These are phyloP conservation scores for Monilinia fructigena DNA, from an alignment of 2,329 filamentous ascomycete genomes.

Conservation along the genomic window DNA sequence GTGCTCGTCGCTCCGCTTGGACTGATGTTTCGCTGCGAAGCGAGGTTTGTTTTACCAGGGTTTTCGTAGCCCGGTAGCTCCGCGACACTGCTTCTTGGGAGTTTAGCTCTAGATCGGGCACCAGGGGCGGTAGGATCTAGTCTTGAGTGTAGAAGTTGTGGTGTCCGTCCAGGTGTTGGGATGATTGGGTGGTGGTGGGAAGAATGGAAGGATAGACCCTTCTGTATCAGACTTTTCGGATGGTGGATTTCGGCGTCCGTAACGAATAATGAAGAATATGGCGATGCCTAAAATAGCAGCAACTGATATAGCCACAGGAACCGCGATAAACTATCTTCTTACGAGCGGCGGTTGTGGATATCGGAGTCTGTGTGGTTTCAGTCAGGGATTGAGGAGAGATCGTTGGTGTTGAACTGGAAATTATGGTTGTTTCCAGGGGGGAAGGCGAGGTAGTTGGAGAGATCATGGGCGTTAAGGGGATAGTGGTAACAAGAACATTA, in stretches of 20 bases:
- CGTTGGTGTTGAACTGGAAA: background rate
- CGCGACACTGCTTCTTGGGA: constrained; percentile 6
- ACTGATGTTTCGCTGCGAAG: constrained; percentile 1
- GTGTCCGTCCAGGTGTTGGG: constrained; percentile 19
- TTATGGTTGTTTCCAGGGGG: background rate
- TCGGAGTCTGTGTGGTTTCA: background rate
- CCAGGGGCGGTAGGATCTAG: background rate
- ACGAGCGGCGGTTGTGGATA: background rate
- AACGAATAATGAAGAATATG: constrained; percentile 7
- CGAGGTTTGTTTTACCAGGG: background rate
- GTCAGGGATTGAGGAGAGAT: background rate
- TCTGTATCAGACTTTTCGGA: constrained; percentile 1
- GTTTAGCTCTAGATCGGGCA: background rate
- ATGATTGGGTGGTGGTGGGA: constrained; percentile 20
- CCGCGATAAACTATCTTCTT: background rate
- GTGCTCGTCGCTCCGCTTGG: background rate
- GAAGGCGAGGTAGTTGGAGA: background rate
- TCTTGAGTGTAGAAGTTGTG: background rate
- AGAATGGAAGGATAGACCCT: constrained; percentile 19
- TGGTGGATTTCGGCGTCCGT: background rate
- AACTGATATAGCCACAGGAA: background rate
- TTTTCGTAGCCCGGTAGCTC: constrained; percentile 19
- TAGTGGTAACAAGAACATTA: background rate
- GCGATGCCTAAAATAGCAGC: background rate
- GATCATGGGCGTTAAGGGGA: background rate